Base-by-base conservation (phyloP, 805 yeast genomes). In the Nakazawaea siamensis region DNA sequence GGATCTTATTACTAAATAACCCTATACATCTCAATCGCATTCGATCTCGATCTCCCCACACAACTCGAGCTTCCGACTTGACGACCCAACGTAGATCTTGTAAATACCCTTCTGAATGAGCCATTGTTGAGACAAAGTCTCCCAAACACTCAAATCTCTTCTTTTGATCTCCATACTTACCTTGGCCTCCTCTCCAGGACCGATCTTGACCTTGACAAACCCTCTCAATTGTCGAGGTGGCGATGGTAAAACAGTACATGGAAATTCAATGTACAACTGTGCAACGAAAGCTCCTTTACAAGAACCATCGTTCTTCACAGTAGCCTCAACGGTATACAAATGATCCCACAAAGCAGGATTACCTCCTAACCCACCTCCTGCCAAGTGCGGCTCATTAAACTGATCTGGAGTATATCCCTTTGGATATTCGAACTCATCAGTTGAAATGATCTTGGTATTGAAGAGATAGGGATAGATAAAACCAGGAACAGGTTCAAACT, bases 71-170 rank as follows among this genome's bases (percentile, higher is more conserved):
- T 60, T 63, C 40, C 71, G 51, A 45, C 73, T 64, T 21, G 72
- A 64, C 15, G 70, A 60, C 0, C 78, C 70, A 26, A 73, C 60
- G 41, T 62, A 73, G 8, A 75, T 53, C 39, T 61, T 64, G 52
- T 73, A 76, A 3, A 63, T 58, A 2, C 81, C 82, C 8, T 70
- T 66, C 43, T 65, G 73, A 26, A 74, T 66, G 16, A 70, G 54
- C 81, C 82, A 75, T 43, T 73, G 70, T 48, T 73, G 76, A 12
- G 65, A 59, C 15, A 50, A 60, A 0, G 70, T 58, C 45, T 73
- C 79, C 80, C 80, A 75, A 17, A 67, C 57, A 36, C 75, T 62
- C 41, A 75, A 53, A 50, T 76, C 81, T 38, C 76, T 60, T 47
- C 71, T 64, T 38, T 61, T 50, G 14, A 76, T 52, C 31, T 63